A percentile compares a stretch with the other conserved stretches of the same genome.
These are phyloP conservation scores for Thelonectria olida DNA, from an alignment of 2,329 filamentous ascomycete species.

Conservation along the genomic window DNA sequence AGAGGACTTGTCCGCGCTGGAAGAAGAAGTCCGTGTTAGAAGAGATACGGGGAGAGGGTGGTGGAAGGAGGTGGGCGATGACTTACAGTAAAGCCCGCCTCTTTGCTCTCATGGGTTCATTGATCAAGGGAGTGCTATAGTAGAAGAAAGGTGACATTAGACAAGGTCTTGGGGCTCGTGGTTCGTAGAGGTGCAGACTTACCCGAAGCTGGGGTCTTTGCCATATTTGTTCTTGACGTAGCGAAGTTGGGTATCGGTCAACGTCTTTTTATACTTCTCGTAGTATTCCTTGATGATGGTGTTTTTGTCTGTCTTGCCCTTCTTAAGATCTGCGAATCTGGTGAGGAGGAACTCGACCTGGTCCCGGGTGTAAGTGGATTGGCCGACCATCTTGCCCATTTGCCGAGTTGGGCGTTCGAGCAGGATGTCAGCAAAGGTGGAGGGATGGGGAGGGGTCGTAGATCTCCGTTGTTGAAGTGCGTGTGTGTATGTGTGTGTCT, in stretches of 20 bases:
- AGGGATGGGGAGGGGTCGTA: too few relatives aligned
- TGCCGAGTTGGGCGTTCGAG: neutral
- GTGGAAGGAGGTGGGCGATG: neutral
- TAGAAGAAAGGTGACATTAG: too few relatives aligned
- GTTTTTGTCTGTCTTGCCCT: constrained; percentile 35
- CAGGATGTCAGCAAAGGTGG: too few relatives aligned
- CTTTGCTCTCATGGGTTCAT: constrained; percentile 13
- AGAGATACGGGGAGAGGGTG: neutral
- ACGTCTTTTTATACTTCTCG: constrained; percentile 38
- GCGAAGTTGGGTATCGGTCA: constrained; percentile 48
- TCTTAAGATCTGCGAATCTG: constrained; percentile 37
- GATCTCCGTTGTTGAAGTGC: too few relatives aligned
- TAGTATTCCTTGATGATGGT: constrained; percentile 42
- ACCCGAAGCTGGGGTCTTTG: constrained; percentile 50
- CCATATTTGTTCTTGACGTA: constrained; percentile 54
- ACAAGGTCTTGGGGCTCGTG: too few relatives aligned
- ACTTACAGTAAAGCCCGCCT: constrained; percentile 9
- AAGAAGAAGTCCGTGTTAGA: neutral
- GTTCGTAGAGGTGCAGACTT: constrained; percentile 30
- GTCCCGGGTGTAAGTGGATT: constrained; percentile 44
- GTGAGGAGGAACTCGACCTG: constrained; percentile 49
- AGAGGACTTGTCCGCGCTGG: neutral
- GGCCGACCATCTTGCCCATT: constrained; percentile 44
- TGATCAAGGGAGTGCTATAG: constrained; percentile 27
- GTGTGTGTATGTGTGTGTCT: neutral